phyloP scores from a whole-genome alignment of 805 yeast species.

The Metschnikowia sp. region DNA sequence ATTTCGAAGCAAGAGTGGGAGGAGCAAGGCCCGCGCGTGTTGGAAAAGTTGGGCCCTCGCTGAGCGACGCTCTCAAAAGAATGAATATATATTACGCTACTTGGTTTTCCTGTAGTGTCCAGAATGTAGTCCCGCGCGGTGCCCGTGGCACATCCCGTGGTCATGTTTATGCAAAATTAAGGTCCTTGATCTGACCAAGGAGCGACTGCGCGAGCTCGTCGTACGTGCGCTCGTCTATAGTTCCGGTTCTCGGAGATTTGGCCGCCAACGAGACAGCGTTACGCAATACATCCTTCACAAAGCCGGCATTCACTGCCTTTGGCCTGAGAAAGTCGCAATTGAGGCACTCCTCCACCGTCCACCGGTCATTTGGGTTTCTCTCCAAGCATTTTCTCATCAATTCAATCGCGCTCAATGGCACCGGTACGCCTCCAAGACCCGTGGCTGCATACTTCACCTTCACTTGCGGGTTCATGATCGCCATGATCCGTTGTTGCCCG shows the following conservation, averaged over 20 bases:
- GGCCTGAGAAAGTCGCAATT: conserved; percentile 70
- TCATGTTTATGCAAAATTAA: conserved; percentile 27
- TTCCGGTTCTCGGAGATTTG: conserved; percentile 35
- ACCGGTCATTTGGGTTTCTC: conserved; percentile 66
- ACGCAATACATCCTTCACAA: conserved; percentile 66
- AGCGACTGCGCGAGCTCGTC: conserved; percentile 49
- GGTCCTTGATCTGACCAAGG: conserved; percentile 48
- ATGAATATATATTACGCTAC: neutral
- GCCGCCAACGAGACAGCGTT: conserved; percentile 76
- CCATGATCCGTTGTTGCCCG: conserved; percentile 74
- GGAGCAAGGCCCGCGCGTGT: conserved; percentile 86
- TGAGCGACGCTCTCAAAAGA: conserved; percentile 25
- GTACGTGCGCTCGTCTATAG: conserved; percentile 36
- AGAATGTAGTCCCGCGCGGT: no score
- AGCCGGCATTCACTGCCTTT: conserved; percentile 61
- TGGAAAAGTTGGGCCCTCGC: conserved; percentile 90
- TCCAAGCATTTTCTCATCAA: conserved; percentile 68
- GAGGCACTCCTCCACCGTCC: conserved; percentile 61
- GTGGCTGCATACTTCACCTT: conserved; percentile 61
- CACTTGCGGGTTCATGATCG: conserved; percentile 82
- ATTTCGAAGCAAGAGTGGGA: conserved; percentile 94
- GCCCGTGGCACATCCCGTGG: neutral
- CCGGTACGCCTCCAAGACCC: conserved; percentile 59
- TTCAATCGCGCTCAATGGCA: conserved; percentile 67
- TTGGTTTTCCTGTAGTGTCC: no score